These are phyloP conservation scores for Dactylonectria macrodidyma DNA, from an alignment of 2,329 filamentous ascomycete genomes.

Conservation along the genomic window DNA sequence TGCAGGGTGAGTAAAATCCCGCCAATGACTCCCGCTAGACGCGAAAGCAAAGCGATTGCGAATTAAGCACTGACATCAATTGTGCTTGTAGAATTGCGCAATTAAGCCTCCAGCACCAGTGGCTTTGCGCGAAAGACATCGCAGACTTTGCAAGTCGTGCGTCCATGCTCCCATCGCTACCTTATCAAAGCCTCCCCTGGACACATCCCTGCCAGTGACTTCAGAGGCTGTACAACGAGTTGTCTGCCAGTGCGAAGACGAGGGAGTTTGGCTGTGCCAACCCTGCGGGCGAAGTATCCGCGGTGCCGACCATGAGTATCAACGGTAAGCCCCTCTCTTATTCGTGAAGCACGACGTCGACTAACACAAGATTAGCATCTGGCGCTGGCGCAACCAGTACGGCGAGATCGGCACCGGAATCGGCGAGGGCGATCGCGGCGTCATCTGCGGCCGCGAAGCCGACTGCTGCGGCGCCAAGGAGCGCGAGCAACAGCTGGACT, in stretches of 20 bases:
- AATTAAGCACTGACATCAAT: slow-evolving; percentile 28
- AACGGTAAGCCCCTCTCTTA: slow-evolving; percentile 59
- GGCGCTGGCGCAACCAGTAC: slow-evolving; percentile 92
- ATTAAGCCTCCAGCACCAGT: slow-evolving; percentile 83
- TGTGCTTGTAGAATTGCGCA: slow-evolving; percentile 81
- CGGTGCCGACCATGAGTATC: slow-evolving; percentile 71
- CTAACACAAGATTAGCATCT: slow-evolving; percentile 72
- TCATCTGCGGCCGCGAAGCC: slow-evolving; percentile 87
- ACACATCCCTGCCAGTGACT: slow-evolving; percentile 63
- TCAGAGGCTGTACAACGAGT: slow-evolving; percentile 70
- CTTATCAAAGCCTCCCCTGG: slow-evolving; percentile 63
- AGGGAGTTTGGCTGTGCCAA: slow-evolving; percentile 86
- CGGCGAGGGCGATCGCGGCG: slow-evolving; percentile 88
- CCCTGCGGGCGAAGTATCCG: slow-evolving; percentile 83
- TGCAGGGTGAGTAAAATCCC: slow-evolving; percentile 77
- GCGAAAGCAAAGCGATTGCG: neutral
- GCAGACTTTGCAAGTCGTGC: slow-evolving; percentile 85
- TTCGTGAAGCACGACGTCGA: neutral
- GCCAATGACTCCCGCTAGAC: neutral
- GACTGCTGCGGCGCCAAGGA: slow-evolving; percentile 82
- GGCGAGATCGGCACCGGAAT: slow-evolving; percentile 88
- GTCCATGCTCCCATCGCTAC: slow-evolving; percentile 77
- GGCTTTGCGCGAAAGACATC: slow-evolving; percentile 81
- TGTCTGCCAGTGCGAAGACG: slow-evolving; percentile 66
- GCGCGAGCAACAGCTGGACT: slow-evolving; percentile 88